Evolutionary conservation across 2,329 filamentous ascomycete genomes (phyloP).

Genomic region (Penicillium sp.): DNA sequence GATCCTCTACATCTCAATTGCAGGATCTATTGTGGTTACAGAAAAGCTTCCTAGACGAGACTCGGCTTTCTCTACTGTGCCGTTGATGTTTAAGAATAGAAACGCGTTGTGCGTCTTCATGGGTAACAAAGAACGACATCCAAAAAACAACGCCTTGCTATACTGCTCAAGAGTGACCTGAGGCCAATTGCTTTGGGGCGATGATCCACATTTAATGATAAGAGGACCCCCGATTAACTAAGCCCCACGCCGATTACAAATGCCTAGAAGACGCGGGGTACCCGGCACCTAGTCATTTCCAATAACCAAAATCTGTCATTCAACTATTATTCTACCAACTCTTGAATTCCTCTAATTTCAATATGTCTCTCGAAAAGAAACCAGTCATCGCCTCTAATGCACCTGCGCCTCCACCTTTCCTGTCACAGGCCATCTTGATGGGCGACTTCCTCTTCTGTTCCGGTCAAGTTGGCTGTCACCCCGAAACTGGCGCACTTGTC

Average conservation of each 20-base stretch:
- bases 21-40: too few relatives aligned
- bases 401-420: constrained; percentile 51
- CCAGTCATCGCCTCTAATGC: constrained; percentile 46
- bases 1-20: too few relatives aligned
- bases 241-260: neutral
- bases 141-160: too few relatives aligned
- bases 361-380: constrained; percentile 12
- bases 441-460: constrained; percentile 69
- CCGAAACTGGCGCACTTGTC: constrained; percentile 53
- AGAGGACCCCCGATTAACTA: neutral
- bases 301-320: neutral
- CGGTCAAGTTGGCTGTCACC: constrained; percentile 60
- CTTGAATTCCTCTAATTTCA: neutral
- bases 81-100: too few relatives aligned
- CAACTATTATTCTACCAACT: neutral
- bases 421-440: constrained; percentile 60
- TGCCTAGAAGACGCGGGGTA: neutral
- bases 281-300: neutral
- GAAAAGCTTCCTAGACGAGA: too few relatives aligned
- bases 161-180: neutral
- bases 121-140: too few relatives aligned
- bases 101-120: too few relatives aligned
- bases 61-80: too few relatives aligned
- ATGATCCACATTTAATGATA: too few relatives aligned
- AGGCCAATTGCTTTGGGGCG: too few relatives aligned